A percentile compares a stretch with the other conserved stretches of the same genome.
Evolutionary conservation across 352 stramenopile genomes (phyloP).

Genomic region (Peronospora farinosa): DNA sequence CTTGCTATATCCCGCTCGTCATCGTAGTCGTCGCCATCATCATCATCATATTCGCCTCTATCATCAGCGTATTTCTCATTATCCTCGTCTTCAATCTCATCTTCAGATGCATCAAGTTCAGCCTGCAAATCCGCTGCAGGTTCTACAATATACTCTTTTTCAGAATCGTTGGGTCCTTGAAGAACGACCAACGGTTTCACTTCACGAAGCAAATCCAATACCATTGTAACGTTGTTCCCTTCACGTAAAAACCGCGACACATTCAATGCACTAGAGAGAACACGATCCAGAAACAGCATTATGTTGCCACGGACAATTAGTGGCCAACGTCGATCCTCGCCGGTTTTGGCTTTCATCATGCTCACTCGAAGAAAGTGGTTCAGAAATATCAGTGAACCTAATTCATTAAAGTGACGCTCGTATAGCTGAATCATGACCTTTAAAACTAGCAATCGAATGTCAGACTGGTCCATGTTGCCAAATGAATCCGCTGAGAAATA

Average conservation of each 20-base stretch:
- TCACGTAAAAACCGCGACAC: conserved; percentile 73
- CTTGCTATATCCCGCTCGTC: conserved; percentile 38
- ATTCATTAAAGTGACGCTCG: conserved; percentile 67
- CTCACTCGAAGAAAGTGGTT: conserved; percentile 77
- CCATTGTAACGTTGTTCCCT: conserved; percentile 64
- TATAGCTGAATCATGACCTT: conserved; percentile 87
- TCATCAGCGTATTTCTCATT: conserved; percentile 41
- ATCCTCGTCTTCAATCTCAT: conserved; percentile 35
- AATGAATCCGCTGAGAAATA: conserved; percentile 30
- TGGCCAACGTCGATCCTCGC: conserved; percentile 49
- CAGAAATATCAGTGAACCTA: conserved; percentile 74
- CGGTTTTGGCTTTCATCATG: conserved; percentile 56
- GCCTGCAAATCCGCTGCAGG: conserved; percentile 43
- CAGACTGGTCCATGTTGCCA: conserved; percentile 44
- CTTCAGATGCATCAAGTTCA: conserved; percentile 54
- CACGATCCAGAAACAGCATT: conserved; percentile 73
- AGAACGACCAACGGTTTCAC: conserved; percentile 69
- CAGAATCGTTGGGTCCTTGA: conserved; percentile 53
- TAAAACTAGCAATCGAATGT: conserved; percentile 74
- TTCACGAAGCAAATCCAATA: conserved; percentile 68
- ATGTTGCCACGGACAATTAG: conserved; percentile 79
- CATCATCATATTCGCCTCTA: conserved; percentile 33
- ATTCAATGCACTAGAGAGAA: conserved; percentile 75
- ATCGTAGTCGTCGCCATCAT: conserved; percentile 36
- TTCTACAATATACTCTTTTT: conserved; percentile 71